Conservation (phyloP, 2,329 filamentous ascomycete species). For the Fusarium haematococcum region DNA sequence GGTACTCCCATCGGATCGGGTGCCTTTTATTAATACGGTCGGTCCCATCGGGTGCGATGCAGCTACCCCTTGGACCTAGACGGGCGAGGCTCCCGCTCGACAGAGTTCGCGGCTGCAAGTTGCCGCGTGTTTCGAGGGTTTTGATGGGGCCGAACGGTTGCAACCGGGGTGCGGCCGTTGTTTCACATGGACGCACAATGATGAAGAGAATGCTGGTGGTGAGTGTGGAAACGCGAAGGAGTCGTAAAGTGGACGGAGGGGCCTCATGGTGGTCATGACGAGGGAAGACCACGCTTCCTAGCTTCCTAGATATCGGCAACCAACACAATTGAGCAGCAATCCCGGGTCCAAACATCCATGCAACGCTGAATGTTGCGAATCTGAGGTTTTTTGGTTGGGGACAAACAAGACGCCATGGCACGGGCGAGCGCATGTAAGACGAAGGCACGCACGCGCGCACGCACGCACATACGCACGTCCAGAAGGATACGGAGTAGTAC, state of each 20-base stretch:
- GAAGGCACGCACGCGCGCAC: constrained; percentile 7
- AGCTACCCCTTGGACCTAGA: constrained; percentile 21
- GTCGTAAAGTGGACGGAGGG: constrained; percentile 19
- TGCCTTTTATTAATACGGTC: constrained; percentile 21
- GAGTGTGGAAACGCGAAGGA: constrained; percentile 27
- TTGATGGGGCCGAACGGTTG: constrained; percentile 32
- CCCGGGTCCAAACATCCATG: constrained; percentile 30
- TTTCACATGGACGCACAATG: constrained; percentile 38
- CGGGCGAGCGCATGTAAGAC: constrained; percentile 11
- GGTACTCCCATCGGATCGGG: constrained; percentile 21
- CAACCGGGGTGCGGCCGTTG: constrained; percentile 35
- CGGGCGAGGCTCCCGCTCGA: constrained; percentile 14
- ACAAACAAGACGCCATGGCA: constrained; percentile 29
- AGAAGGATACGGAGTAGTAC: constrained; percentile 4
- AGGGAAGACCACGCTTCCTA: constrained; percentile 12
- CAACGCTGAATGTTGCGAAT: constrained; percentile 36
- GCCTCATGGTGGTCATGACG: constrained; percentile 25
- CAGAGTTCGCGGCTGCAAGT: constrained; percentile 30
- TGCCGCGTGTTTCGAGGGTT: constrained; percentile 42
- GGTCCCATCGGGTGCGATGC: constrained; percentile 25
- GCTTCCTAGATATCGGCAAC: constrained; percentile 30
- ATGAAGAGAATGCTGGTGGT: constrained; percentile 31
- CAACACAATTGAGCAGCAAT: constrained; percentile 33
- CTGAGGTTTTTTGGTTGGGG: constrained; percentile 21
- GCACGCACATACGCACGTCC: constrained; percentile 2